These are phyloP conservation scores for Rhinocladiella mackenziei DNA, from an alignment of 2,329 filamentous ascomycete genomes.

Conservation along the genomic window DNA sequence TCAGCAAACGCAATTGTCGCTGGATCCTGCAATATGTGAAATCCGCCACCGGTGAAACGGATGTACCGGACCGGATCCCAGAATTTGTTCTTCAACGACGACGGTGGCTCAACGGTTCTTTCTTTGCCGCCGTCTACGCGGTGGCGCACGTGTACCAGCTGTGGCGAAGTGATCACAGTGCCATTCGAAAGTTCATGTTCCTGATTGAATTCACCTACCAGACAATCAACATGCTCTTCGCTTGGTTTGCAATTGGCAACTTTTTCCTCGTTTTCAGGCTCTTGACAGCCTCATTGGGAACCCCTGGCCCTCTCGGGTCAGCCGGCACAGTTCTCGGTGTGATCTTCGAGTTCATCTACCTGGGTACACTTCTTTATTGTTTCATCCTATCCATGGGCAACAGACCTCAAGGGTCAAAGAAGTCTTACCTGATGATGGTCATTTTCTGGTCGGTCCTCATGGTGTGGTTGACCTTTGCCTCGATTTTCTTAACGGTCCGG, in stretches of 20 bases:
- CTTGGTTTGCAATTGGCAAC: slow-evolving; percentile 97
- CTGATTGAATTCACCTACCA: slow-evolving; percentile 92
- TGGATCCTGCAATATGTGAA: slow-evolving; percentile 99
- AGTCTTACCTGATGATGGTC: slow-evolving; percentile 95
- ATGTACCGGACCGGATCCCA: slow-evolving; percentile 89
- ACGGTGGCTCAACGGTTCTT: slow-evolving; percentile 97
- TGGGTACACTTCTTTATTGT: slow-evolving; percentile 84
- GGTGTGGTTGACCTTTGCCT: slow-evolving; percentile 90
- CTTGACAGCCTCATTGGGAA: slow-evolving; percentile 78
- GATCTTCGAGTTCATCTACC: slow-evolving; percentile 94
- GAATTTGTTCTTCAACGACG: slow-evolving; percentile 95
- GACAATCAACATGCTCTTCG: slow-evolving; percentile 92
- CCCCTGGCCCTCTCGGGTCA: slow-evolving; percentile 64
- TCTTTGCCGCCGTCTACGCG: slow-evolving; percentile 95
- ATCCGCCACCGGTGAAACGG: slow-evolving; percentile 91
- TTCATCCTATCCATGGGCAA: slow-evolving; percentile 95
- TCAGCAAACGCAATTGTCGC: slow-evolving; percentile 93
- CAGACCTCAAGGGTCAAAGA: slow-evolving; percentile 87
- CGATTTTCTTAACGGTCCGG: slow-evolving; percentile 86
- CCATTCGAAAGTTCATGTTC: slow-evolving; percentile 82
- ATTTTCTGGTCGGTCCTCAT: slow-evolving; percentile 97
- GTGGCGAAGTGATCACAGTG: slow-evolving; percentile 85
- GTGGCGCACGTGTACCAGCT: slow-evolving; percentile 95
- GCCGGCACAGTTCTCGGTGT: slow-evolving; percentile 78
- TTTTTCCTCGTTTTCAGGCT: slow-evolving; percentile 99